These are phyloP conservation scores for Sporothrix dimorphospora DNA, from an alignment of 2,329 filamentous ascomycete genomes.

Conservation along the genomic window DNA sequence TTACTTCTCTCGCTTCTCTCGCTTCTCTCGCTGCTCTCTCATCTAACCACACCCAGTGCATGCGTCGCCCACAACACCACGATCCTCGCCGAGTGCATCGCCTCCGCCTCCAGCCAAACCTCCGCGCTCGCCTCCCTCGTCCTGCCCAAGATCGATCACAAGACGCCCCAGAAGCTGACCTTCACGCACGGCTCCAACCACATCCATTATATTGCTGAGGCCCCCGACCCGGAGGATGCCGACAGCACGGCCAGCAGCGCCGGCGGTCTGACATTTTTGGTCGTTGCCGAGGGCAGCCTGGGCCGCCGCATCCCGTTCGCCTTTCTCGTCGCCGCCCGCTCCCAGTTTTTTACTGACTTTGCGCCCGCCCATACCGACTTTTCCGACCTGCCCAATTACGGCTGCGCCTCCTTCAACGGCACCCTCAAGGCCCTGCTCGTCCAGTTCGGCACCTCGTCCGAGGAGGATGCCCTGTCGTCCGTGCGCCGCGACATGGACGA, in stretches of 20 bases:
- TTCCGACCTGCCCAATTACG: conserved; percentile 79
- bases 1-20: conserved; percentile 13
- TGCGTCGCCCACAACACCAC: conserved; percentile 94
- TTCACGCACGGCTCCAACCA: conserved; percentile 90
- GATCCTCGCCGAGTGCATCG: conserved; percentile 90
- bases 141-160: conserved; percentile 91
- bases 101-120: conserved; percentile 78
- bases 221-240: conserved; percentile 63
- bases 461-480: conserved; percentile 79
- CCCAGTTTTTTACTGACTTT: conserved; percentile 78
- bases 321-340: conserved; percentile 87
- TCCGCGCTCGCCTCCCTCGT: conserved; percentile 89
- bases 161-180: conserved; percentile 80
- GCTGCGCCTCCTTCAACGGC: conserved; percentile 83
- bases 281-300: conserved; percentile 79
- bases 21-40: not conserved
- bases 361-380: conserved; percentile 71
- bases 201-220: conserved; percentile 93
- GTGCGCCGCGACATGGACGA: conserved; percentile 91
- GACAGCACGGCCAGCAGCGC: conserved; percentile 61
- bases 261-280: conserved; percentile 87
- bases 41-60: conserved; percentile 58
- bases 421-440: conserved; percentile 78
- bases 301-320: conserved; percentile 90
- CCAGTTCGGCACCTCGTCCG: conserved; percentile 76